Base-by-base conservation (phyloP, 768 basidiomycete species). In the Leucosporidium scottii region DNA sequence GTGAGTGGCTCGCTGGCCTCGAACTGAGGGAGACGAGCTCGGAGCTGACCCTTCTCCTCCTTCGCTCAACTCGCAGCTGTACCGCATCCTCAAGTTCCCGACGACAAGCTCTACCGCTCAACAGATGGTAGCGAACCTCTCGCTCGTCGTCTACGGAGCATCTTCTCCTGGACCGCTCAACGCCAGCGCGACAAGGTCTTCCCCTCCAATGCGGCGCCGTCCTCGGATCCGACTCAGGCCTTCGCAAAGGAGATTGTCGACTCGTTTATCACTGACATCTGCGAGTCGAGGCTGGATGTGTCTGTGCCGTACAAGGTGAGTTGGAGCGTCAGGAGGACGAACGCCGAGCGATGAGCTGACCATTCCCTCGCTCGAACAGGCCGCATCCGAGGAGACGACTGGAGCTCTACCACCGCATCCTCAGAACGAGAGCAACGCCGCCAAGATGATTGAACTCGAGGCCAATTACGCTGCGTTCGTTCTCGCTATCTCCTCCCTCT, bases 81-180 rank as follows among this genome's bases (percentile, higher is more conserved):
- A 3, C 70, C 70, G 13, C 70, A 71, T 8, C 70, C 70, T 12
- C 58, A 65, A 62, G 66, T 71, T 44, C 31, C 59, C 4, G 54
- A 67, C 50, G 55, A 59, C 56, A 67, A 71, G 66, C 70, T 71
- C 20, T 71, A 67, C 48, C 63, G 66, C 36, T 71, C 70, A 31
- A 71, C 70, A 5, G 66, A 67, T 44, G 66, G 64, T 3, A 15
- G 34, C 39, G 57, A 64, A 15, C 70, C 70, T 10, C 28, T 68
- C 57, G 70, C 70, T 13, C 34, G 58, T 7, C 63, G 66, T 4
- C 27, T 67, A 10, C 60, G 70, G n/a, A 50, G 39, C 44, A 55
- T 71, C 64, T 23, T 71, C n/a, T 65, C 64, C 15, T 71, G 70
- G 70, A 49, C 70, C 30, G 53, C 70, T 27, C 70, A 71, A 30